These are phyloP conservation scores for Fraxinus platypoda DNA, from an alignment of 305 asterid species.

Conservation along the genomic window DNA sequence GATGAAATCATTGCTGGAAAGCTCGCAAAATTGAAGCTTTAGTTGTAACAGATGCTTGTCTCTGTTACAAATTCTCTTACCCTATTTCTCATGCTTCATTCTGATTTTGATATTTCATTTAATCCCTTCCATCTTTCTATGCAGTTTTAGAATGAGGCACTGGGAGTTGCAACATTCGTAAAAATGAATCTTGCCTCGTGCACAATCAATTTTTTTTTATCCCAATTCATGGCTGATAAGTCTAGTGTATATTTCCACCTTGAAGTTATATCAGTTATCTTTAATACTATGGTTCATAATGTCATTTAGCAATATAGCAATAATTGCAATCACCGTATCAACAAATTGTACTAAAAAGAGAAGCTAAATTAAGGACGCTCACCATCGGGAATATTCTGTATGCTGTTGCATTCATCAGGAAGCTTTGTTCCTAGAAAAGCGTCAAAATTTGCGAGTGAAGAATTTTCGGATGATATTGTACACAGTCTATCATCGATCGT, in stretches of 20 bases:
- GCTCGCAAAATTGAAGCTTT: background rate
- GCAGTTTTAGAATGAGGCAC: slow-evolving; percentile 5
- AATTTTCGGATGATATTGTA: slow-evolving; percentile 23
- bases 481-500: slow-evolving; percentile 24
- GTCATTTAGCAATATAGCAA: background rate
- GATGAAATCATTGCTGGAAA: slow-evolving; percentile 3
- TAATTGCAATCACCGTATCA: background rate
- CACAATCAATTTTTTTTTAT: slow-evolving; percentile 3
- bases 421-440: slow-evolving; percentile 24
- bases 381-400: slow-evolving; percentile 28
- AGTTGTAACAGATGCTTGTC: background rate
- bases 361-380: slow-evolving; percentile 18
- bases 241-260: slow-evolving; percentile 7
- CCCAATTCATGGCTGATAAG: slow-evolving; percentile 6
- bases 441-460: slow-evolving; percentile 25
- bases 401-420: slow-evolving; percentile 10
- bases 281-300: background rate
- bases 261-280: background rate
- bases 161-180: background rate
- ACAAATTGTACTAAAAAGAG: background rate
- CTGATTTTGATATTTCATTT: background rate
- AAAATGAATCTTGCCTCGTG: background rate
- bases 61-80: background rate
- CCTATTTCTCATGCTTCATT: slow-evolving; percentile 4
- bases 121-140: slow-evolving; percentile 8